These are phyloP conservation scores for Zygoascus tannicola DNA, from an alignment of 805 yeast genomes.

Conservation along the genomic window DNA sequence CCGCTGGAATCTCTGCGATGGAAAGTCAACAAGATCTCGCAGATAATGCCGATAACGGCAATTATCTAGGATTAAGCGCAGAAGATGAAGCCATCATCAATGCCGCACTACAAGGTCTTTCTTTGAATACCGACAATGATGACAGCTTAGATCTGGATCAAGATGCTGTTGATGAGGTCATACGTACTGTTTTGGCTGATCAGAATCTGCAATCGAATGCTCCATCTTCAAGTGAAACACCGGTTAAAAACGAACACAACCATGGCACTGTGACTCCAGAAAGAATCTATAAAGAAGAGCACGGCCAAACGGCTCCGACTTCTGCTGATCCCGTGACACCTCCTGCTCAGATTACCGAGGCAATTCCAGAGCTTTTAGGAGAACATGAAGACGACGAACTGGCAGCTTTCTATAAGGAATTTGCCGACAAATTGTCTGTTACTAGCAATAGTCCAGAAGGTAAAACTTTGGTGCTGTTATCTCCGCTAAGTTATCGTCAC, in stretches of 20 bases:
- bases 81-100: neutral
- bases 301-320: neutral
- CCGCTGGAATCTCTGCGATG: no score
- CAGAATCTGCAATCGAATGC: neutral
- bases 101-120: constrained; percentile 1
- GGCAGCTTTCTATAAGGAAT: constrained; percentile 4
- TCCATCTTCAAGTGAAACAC: neutral
- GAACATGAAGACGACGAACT: constrained; percentile 6
- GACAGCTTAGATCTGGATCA: neutral
- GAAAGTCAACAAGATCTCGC: no score
- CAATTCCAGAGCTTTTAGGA: neutral
- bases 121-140: neutral
- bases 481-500: constrained; percentile 65
- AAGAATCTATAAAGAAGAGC: neutral
- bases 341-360: neutral
- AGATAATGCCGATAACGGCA: no score
- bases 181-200: neutral
- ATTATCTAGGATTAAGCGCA: neutral
- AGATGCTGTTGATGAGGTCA: neutral
- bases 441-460: neutral
- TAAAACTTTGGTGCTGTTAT: constrained; percentile 46
- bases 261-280: neutral
- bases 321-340: constrained; percentile 3
- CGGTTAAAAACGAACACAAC: neutral
- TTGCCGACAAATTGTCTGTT: neutral